Evolutionary conservation across 1,139 yeast species (phyloP).

Genomic region (Yamadazyma kanchanaburiensis): DNA sequence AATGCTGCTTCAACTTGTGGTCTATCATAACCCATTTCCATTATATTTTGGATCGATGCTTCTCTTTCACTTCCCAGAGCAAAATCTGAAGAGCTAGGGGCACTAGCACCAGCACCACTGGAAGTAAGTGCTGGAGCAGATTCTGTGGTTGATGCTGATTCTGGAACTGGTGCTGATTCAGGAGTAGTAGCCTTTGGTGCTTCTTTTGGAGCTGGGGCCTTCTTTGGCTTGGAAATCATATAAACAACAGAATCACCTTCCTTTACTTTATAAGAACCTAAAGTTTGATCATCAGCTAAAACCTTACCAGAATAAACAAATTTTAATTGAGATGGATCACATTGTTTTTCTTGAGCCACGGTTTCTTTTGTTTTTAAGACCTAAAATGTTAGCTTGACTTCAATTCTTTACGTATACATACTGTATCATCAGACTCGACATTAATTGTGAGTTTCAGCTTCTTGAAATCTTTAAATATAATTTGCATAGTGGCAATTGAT

Average conservation of each 20-base stretch:
- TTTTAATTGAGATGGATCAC: constrained; percentile 76
- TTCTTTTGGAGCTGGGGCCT: constrained; percentile 6
- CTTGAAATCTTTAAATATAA: constrained; percentile 87
- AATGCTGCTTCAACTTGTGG: constrained; percentile 85
- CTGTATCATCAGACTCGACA: constrained; percentile 67
- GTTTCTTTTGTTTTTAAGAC: constrained; percentile 69
- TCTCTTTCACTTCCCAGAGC: constrained; percentile 67
- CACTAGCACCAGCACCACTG: constrained; percentile 13
- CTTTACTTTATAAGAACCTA: constrained; percentile 71
- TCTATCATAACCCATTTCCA: constrained; percentile 96
- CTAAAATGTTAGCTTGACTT: constrained; percentile 19
- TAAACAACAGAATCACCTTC: constrained; percentile 90
- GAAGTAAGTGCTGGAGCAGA: background rate
- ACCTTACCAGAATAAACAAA: constrained; percentile 92
- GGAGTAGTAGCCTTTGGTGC: constrained; percentile 13
- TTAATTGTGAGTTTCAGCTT: constrained; percentile 84
- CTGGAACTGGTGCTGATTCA: constrained; percentile 20
- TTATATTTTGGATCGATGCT: constrained; percentile 69
- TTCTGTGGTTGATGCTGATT: constrained; percentile 11
- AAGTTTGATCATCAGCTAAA: constrained; percentile 75
- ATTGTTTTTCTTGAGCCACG: constrained; percentile 64
- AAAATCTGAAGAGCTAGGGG: constrained; percentile 37
- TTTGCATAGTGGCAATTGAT: constrained; percentile 67
- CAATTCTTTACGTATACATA: constrained; percentile 27
- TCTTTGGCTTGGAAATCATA: constrained; percentile 64